phyloP scores from a whole-genome alignment of 2,329 filamentous ascomycete species.

The Paracoccidioides brasiliensis region DNA sequence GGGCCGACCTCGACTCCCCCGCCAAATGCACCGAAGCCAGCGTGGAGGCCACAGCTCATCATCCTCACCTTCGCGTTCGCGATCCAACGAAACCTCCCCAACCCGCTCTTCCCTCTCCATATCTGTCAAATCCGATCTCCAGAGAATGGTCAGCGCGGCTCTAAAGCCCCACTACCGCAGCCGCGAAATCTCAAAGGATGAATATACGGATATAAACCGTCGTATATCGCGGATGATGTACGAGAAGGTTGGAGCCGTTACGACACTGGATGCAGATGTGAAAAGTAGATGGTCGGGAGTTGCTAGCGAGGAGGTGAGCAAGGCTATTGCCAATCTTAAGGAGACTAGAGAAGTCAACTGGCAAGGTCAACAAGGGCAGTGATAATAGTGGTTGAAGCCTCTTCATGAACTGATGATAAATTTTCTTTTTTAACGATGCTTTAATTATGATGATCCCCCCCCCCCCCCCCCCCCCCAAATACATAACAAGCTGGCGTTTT shows the following conservation, averaged over 20 bases:
- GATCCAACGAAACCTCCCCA: constrained; percentile 55
- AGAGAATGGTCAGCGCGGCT: constrained; percentile 71
- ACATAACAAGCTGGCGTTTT: too few species aligned
- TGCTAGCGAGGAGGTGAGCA: constrained; percentile 65
- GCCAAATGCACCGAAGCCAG: constrained; percentile 6
- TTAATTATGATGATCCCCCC: not conserved
- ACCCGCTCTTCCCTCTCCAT: constrained; percentile 55
- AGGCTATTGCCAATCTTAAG: constrained; percentile 44
- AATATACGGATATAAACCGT: constrained; percentile 87
- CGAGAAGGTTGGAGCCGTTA: constrained; percentile 42
- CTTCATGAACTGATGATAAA: constrained; percentile 3
- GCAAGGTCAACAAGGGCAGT: constrained; percentile 8
- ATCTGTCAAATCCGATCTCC: constrained; percentile 76
- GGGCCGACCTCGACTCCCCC: constrained; percentile 9
- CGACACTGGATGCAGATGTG: constrained; percentile 49
- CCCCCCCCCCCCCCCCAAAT: too few species aligned
- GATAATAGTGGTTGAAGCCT: constrained; percentile 7
- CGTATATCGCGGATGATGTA: constrained; percentile 82
- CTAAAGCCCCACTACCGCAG: constrained; percentile 73
- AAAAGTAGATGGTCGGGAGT: constrained; percentile 61
- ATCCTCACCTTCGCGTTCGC: constrained; percentile 32
- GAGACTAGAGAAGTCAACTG: constrained; percentile 6
- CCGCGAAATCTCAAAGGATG: constrained; percentile 67
- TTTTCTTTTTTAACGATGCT: not conserved
- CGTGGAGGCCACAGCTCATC: constrained; percentile 22